A percentile compares a stretch with the other conserved stretches of the same genome.
Evolutionary conservation across 805 yeast genomes (phyloP).

Genomic region (Saccharomycopsis olivae): DNA sequence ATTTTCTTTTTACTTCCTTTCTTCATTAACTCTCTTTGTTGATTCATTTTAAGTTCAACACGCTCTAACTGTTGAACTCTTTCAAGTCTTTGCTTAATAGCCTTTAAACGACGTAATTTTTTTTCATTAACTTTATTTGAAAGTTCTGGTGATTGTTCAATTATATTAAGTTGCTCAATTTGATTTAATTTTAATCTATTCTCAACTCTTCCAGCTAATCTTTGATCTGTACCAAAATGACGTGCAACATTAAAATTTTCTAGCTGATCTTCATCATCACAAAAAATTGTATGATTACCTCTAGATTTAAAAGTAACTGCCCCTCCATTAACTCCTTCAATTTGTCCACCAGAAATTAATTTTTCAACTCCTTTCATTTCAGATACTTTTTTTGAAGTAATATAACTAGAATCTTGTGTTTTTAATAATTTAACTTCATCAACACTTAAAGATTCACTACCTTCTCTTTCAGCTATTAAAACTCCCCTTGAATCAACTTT

Average conservation of each 20-base stretch:
- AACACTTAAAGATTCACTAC: conserved; percentile 41
- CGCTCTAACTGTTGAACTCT: conserved; percentile 57
- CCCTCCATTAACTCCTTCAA: conserved; percentile 25
- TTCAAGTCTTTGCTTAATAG: conserved; percentile 53
- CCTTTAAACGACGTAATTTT: conserved; percentile 50
- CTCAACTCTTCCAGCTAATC: conserved; percentile 51
- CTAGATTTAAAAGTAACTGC: conserved; percentile 39
- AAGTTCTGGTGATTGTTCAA: conserved; percentile 20
- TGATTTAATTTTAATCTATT: conserved; percentile 57
- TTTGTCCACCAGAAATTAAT: conserved; percentile 29
- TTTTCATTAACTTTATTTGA: conserved; percentile 31
- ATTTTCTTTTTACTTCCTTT: conserved; percentile 79
- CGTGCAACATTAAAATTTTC: conserved; percentile 50
- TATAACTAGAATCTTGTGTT: conserved; percentile 84
- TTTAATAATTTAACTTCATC: conserved; percentile 79
- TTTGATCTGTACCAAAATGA: conserved; percentile 60
- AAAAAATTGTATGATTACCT: conserved; percentile 82
- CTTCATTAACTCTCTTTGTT: conserved; percentile 82
- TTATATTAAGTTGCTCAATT: conserved; percentile 20
- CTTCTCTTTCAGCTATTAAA: conserved; percentile 46
- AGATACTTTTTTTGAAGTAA: conserved; percentile 62
- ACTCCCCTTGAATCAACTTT: conserved; percentile 65
- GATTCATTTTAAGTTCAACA: conserved; percentile 63
- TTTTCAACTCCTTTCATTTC: conserved; percentile 55
- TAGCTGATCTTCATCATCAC: conserved; percentile 49